phyloP scores from a whole-genome alignment of 1,139 yeast species.

The Pichia inconspicua region DNA sequence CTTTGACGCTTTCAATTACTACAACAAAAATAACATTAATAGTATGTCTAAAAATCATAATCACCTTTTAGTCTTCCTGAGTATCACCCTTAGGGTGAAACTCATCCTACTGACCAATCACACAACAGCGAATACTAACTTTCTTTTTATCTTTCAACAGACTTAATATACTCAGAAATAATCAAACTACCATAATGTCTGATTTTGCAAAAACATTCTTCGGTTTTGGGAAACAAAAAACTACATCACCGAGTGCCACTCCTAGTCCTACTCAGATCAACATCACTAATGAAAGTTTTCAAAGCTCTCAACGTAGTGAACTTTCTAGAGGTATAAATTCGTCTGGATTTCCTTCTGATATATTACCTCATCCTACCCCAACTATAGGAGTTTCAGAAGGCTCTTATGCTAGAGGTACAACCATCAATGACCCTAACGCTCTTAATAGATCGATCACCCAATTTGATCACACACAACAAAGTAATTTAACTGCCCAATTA shows the following conservation, averaged over 20 bases:
- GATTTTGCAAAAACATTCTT: constrained; percentile 58
- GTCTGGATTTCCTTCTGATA: constrained; percentile 27
- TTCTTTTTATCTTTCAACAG: not conserved
- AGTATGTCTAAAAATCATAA: not conserved
- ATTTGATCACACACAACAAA: constrained; percentile 21
- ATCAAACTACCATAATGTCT: constrained; percentile 36
- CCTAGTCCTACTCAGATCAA: not conserved
- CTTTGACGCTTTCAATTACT: not conserved
- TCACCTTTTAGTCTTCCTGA: too few relatives aligned
- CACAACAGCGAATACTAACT: not conserved
- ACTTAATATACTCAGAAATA: not conserved
- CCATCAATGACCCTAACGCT: constrained; percentile 32
- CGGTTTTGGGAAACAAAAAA: constrained; percentile 36
- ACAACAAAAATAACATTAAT: not conserved
- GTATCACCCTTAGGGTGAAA: too few relatives aligned
- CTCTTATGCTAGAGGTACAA: constrained; percentile 64
- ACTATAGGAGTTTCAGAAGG: constrained; percentile 60
- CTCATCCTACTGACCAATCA: not conserved
- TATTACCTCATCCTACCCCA: constrained; percentile 41
- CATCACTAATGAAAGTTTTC: not conserved
- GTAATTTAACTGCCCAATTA: constrained; percentile 23
- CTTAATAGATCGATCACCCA: constrained; percentile 24
- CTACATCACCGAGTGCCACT: constrained; percentile 2
- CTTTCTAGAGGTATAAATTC: constrained; percentile 11
- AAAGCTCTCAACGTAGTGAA: constrained; percentile 5